Percentiles rank a stretch among this genome's conserved stretches.
phyloP scores from a whole-genome alignment of 2,329 filamentous ascomycete genomes.

The Microdochium trichocladiopsis region DNA sequence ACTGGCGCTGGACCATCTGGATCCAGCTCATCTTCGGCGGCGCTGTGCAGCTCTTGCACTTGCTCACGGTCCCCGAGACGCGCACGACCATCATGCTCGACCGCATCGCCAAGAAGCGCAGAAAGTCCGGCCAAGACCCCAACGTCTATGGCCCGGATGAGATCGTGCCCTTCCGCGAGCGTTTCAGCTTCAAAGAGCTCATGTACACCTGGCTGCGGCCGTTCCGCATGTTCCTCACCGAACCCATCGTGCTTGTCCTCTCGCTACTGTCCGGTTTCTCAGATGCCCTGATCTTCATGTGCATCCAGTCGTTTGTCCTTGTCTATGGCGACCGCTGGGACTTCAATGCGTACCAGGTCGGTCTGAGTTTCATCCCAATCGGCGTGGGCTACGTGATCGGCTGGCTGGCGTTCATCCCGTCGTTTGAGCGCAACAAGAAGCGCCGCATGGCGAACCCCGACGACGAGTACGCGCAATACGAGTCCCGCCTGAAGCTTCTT shows the following conservation, averaged over 20 bases:
- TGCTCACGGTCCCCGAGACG: slow-evolving; percentile 70
- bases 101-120: slow-evolving; percentile 66
- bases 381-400: slow-evolving; percentile 49
- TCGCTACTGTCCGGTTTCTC: slow-evolving; percentile 57
- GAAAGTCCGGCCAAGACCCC: slow-evolving; percentile 49
- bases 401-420: slow-evolving; percentile 49
- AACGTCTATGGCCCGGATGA: slow-evolving; percentile 71
- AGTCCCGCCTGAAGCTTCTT: slow-evolving; percentile 52
- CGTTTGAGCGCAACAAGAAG: slow-evolving; percentile 34
- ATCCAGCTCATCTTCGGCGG: slow-evolving; percentile 75
- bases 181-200: slow-evolving; percentile 31
- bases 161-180: slow-evolving; percentile 37
- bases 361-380: slow-evolving; percentile 37
- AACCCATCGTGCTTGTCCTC: slow-evolving; percentile 56
- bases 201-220: slow-evolving; percentile 49
- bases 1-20: slow-evolving; percentile 70
- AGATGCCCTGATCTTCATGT: slow-evolving; percentile 61
- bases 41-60: slow-evolving; percentile 60
- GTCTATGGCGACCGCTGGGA: slow-evolving; percentile 52
- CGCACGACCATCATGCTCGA: slow-evolving; percentile 72
- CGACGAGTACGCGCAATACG: slow-evolving; percentile 53
- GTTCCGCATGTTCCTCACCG: slow-evolving; percentile 57
- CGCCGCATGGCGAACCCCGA: slow-evolving; percentile 32
- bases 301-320: slow-evolving; percentile 53
- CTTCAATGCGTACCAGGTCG: slow-evolving; percentile 36